Conservation (phyloP, 2,329 filamentous ascomycete genomes). For the Boeremia exigua region DNA sequence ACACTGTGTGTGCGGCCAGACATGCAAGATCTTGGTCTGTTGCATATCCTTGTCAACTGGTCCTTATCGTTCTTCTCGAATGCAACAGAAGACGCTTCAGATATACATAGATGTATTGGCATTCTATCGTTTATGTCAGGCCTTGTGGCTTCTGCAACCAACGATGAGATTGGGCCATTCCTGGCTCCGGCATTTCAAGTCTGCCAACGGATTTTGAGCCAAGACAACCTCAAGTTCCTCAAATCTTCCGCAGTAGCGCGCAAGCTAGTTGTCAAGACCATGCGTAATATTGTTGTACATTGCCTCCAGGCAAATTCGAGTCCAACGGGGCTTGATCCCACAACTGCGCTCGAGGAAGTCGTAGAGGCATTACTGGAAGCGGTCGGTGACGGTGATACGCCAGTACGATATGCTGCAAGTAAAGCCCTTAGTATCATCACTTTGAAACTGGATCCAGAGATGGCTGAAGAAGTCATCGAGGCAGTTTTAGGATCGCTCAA, state of each 20-base stretch:
- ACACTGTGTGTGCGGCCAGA: conserved; percentile 82
- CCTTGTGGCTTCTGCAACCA: conserved; percentile 73
- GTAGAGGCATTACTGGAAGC: conserved; percentile 82
- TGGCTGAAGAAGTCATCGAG: conserved; percentile 87
- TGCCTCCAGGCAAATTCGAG: conserved; percentile 56
- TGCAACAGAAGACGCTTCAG: conserved; percentile 48
- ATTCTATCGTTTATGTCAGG: conserved; percentile 80
- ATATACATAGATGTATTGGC: conserved; percentile 79
- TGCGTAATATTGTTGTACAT: conserved; percentile 74
- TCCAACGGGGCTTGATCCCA: conserved; percentile 45
- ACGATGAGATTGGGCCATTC: conserved; percentile 73
- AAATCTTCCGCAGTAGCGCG: conserved; percentile 78
- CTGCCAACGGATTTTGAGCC: conserved; percentile 65
- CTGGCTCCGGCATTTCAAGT: conserved; percentile 70
- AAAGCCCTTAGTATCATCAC: conserved; percentile 91
- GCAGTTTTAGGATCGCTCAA: conserved; percentile 75
- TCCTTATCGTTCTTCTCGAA: conserved; percentile 67
- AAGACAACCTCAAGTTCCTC: conserved; percentile 61
- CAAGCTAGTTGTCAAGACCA: conserved; percentile 84
- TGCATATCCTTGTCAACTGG: conserved; percentile 73
- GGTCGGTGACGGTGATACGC: conserved; percentile 86
- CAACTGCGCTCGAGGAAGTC: conserved; percentile 69
- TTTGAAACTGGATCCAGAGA: conserved; percentile 76
- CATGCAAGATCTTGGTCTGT: conserved; percentile 79
- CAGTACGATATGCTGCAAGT: conserved; percentile 86